These are phyloP conservation scores for Candida gigantensis DNA, from an alignment of 1,139 yeast genomes.

Conservation along the genomic window DNA sequence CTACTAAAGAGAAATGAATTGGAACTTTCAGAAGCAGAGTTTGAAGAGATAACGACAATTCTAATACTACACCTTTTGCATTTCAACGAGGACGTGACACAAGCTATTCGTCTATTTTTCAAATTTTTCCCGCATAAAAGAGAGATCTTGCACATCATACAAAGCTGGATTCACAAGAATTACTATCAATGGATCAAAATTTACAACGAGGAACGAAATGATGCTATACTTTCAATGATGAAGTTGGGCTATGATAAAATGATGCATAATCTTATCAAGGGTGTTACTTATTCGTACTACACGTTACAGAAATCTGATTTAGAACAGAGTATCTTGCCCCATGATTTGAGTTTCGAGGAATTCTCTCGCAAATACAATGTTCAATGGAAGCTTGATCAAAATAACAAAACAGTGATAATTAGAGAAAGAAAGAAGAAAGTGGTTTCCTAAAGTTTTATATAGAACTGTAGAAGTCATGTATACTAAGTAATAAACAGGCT, in stretches of 20 bases:
- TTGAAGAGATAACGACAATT: conserved; percentile 40
- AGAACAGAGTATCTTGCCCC: conserved; percentile 27
- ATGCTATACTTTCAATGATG: conserved; percentile 39
- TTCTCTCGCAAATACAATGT: conserved; percentile 22
- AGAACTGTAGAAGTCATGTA: too few relatives aligned
- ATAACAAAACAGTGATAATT: conserved; percentile 21
- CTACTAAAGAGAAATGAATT: conserved; percentile 20
- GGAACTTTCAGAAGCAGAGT: conserved; percentile 24
- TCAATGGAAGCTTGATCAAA: conserved; percentile 30
- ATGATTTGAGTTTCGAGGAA: conserved; percentile 23
- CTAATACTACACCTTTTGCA: conserved; percentile 51
- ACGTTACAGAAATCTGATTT: conserved; percentile 24
- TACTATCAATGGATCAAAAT: conserved; percentile 43
- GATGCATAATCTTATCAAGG: conserved; percentile 28
- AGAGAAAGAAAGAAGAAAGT: conserved; percentile 19
- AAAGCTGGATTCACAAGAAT: conserved; percentile 40
- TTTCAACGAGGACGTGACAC: conserved; percentile 36
- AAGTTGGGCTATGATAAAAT: conserved; percentile 37
- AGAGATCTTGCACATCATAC: conserved; percentile 26
- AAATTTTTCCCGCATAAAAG: conserved; percentile 27
- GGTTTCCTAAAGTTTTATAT: background rate
- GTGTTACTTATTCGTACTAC: conserved; percentile 41
- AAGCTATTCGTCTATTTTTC: conserved; percentile 35
- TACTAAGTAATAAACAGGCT: too few relatives aligned
- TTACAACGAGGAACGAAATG: conserved; percentile 34